Conservation (phyloP, 2,329 filamentous ascomycete genomes). For the Parascedosporium putredinis region DNA sequence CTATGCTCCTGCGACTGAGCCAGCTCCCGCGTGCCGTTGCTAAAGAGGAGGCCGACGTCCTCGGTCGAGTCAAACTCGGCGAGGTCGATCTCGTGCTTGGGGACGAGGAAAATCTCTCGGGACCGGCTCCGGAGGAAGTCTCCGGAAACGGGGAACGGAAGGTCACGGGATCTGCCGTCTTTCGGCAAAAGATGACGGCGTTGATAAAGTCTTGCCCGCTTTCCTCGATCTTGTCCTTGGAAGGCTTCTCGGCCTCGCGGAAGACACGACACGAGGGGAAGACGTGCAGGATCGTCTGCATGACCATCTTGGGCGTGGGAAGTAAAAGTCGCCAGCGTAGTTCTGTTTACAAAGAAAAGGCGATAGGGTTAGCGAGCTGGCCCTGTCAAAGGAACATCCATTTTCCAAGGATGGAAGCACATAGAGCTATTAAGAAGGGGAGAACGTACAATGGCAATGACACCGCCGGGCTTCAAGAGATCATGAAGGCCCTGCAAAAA, state of each 20-base stretch:
- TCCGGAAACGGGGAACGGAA: constrained; percentile 56
- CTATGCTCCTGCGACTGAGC: constrained; percentile 63
- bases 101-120: constrained; percentile 59
- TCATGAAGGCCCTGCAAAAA: constrained; percentile 63
- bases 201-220: constrained; percentile 72
- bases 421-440: no score
- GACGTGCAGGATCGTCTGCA: constrained; percentile 69
- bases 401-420: no score
- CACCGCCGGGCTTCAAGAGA: constrained; percentile 67
- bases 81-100: constrained; percentile 57
- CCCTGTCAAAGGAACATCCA: no score
- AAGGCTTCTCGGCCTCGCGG: constrained; percentile 54
- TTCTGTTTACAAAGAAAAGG: constrained; percentile 45
- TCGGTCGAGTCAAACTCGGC: constrained; percentile 33
- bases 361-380: no score
- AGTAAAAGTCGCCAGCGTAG: constrained; percentile 84
- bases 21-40: constrained; percentile 56
- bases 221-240: constrained; percentile 34
- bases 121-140: constrained; percentile 68
- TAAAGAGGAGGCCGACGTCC: constrained; percentile 43
- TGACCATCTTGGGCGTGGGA: constrained; percentile 64
- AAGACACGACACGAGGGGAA: constrained; percentile 90
- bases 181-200: constrained; percentile 90
- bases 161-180: constrained; percentile 37
- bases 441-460: constrained; percentile 72